These are phyloP conservation scores for Rosa chinensis DNA, from an alignment of 306 rosid genomes.

Conservation along the genomic window DNA sequence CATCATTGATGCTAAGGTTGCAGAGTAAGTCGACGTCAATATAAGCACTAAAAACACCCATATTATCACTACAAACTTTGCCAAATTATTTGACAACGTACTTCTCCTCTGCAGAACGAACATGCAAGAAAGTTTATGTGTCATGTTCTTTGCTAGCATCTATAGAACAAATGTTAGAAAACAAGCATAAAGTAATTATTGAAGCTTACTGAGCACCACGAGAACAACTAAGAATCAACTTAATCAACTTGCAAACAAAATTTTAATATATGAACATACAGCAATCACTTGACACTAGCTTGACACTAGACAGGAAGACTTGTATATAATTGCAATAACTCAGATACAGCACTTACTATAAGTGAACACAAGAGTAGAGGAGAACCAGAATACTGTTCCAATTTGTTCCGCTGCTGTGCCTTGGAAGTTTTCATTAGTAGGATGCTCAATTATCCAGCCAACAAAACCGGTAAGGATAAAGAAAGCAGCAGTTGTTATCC, in stretches of 20 bases:
- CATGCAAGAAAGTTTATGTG: neutral
- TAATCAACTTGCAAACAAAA: neutral
- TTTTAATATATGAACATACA: neutral
- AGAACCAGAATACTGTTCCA: constrained; percentile 13
- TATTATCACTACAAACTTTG: constrained; percentile 20
- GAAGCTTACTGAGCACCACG: neutral
- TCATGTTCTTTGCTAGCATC: neutral
- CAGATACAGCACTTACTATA: constrained; percentile 21
- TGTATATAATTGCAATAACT: neutral
- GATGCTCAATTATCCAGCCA: constrained; percentile 22
- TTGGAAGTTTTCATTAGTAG: constrained; percentile 8
- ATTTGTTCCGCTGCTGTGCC: constrained; percentile 16
- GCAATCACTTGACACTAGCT: neutral
- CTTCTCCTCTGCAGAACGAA: constrained; percentile 14
- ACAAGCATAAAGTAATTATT: too few relatives aligned
- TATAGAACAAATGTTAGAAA: too few relatives aligned
- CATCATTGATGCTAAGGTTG: constrained; percentile 11
- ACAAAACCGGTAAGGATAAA: constrained; percentile 16
- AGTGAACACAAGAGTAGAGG: constrained; percentile 19
- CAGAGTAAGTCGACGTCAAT: constrained; percentile 26
- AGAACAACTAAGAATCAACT: neutral
- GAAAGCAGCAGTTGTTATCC: constrained; percentile 18
- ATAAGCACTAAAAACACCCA: constrained; percentile 27
- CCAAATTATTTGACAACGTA: neutral
- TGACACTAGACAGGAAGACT: neutral